Conservation (phyloP, 2,329 filamentous ascomycete species). For the Zarea fungicola region DNA sequence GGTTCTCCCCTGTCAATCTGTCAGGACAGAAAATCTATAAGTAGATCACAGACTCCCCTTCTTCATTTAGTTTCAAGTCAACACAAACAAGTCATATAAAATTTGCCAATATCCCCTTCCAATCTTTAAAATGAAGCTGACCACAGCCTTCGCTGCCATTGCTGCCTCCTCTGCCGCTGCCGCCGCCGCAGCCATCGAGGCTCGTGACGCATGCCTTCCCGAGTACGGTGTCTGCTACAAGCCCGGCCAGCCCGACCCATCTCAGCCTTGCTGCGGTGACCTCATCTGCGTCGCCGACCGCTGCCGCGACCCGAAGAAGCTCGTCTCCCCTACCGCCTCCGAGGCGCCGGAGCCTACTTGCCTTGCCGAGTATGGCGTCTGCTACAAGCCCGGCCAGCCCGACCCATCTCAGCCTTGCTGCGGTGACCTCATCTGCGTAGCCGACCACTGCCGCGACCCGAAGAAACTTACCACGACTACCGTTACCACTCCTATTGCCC, state of each 20-base stretch:
- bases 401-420: background rate
- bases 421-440: background rate
- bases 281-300: slow-evolving; percentile 2
- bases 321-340: background rate
- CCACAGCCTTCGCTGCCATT: background rate
- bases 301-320: background rate
- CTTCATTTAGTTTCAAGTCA: background rate
- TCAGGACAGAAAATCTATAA: slow-evolving; percentile 1
- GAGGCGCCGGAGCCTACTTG: too few relatives aligned
- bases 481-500: too few relatives aligned
- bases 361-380: background rate
- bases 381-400: background rate
- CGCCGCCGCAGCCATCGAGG: background rate
- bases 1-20: background rate
- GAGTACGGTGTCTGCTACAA: slow-evolving; percentile 6
- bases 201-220: background rate
- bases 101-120: background rate
- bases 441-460: background rate
- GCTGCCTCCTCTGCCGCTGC: slow-evolving; percentile 2
- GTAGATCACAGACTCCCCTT: background rate
- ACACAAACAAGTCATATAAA: background rate
- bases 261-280: background rate
- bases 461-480: background rate
- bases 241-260: background rate
- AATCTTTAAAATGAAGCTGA: slow-evolving; percentile 5